These are phyloP conservation scores for Lentinula edodes DNA, from an alignment of 768 basidiomycete species.

Conservation along the genomic window DNA sequence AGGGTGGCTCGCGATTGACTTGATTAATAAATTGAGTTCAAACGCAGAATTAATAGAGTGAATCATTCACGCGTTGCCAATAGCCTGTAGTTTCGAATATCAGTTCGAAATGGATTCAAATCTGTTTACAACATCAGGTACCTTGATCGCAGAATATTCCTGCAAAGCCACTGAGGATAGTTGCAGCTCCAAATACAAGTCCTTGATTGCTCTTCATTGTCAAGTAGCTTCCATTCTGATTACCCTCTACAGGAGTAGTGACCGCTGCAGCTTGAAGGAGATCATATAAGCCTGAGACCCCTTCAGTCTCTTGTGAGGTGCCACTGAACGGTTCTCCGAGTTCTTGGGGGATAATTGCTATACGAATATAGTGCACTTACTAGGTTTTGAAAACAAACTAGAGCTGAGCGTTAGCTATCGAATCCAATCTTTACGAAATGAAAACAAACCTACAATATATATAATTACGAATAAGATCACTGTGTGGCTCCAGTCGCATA, in stretches of 20 bases:
- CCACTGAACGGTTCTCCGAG: constrained; percentile 17
- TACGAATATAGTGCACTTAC: constrained; percentile 13
- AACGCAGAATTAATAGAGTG: background rate
- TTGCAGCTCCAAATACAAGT: constrained; percentile 34
- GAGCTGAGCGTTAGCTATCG: constrained; percentile 6
- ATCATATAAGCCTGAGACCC: constrained; percentile 36
- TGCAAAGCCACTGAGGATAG: constrained; percentile 35
- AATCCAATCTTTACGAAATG: constrained; percentile 11
- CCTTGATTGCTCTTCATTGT: constrained; percentile 51
- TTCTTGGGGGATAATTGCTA: constrained; percentile 2
- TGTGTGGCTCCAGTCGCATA: constrained; percentile 40
- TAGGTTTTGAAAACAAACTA: constrained; percentile 26
- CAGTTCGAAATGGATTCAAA: background rate
- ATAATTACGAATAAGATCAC: constrained; percentile 38
- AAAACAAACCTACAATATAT: constrained; percentile 16
- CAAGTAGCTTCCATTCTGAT: constrained; percentile 45
- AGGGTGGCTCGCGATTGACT: constrained; percentile 49
- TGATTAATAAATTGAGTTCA: background rate
- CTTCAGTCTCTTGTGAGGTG: constrained; percentile 31
- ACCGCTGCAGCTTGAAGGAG: constrained; percentile 40
- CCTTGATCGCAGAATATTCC: constrained; percentile 50
- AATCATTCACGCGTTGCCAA: constrained; percentile 43
- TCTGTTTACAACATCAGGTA: constrained; percentile 5
- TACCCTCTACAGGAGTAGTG: constrained; percentile 43
- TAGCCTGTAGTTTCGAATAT: constrained; percentile 27